Evolutionary conservation across 257 asterid genomes (phyloP), one percentile per base, ranked within the genome.

Genomic region (Scutellaria minor): DNA sequence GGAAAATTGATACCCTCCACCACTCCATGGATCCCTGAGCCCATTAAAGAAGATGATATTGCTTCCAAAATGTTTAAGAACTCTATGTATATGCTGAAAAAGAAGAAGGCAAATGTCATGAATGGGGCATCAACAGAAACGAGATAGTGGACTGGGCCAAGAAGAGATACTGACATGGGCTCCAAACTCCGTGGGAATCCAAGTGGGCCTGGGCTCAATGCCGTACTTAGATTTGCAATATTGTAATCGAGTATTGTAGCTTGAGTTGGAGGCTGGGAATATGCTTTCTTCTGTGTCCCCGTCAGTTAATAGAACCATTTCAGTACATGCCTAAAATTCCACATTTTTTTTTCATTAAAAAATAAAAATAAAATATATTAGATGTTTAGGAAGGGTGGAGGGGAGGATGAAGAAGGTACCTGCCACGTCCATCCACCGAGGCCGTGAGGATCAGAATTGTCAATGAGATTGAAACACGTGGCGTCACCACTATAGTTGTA

Each of bases 11-110:
- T 73, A 90, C 98, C 98, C 98, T 80, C 95, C 98, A 22, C 92
- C 95, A 56, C 98, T 91, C 97, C 98, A 93, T 6, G 96, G 97
- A 85, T 93, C 98, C 79, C 96, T 86, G 62, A 85, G 61, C 13
- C 98, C 98, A 69, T 91, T 93, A 55, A 85, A 93, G 90, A 93
- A 93, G 71, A 93, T 86, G 60, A 91, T 93, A 45, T 91, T 93
- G 85, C 96, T 91, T 3, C 96, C 97, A 47, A 88, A 93, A 15
- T 76, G 75, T 80, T 85, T 83, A 64, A 91, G 69, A 11, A 72
- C 88, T 53, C 85, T 86, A 15, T 81, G 55, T 67, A 91, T 89
- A 75, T 88, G 70, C 97, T 93, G 86, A 24, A 24, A 50, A 66
- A 61, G n/a, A 70, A 24, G 9, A 18, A 6, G 72, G 71, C 63